A percentile compares a stretch with the other conserved stretches of the same genome.
These are phyloP conservation scores for Gypsophila paniculata DNA, from an alignment of 179 eudicot genomes.

Conservation along the genomic window DNA sequence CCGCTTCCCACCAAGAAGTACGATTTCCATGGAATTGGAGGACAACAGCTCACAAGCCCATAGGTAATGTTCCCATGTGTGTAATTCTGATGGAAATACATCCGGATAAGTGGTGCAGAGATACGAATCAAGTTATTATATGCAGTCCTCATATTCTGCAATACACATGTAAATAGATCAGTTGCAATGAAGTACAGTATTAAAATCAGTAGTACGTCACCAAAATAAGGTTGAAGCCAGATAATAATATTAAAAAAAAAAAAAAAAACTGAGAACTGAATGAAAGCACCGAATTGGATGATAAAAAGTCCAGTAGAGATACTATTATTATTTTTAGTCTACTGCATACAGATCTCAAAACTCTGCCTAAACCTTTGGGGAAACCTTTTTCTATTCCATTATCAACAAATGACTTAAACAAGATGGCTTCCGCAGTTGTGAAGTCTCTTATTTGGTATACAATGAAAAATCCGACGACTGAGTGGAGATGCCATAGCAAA, in stretches of 20 bases:
- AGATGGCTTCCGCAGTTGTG: not conserved
- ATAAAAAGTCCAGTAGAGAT: too few species aligned
- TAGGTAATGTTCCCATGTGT: constrained; percentile 78
- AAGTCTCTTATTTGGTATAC: not conserved
- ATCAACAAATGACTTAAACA: too few species aligned
- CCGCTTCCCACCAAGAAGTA: constrained; percentile 70
- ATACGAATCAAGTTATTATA: constrained; percentile 72
- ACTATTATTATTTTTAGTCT: too few species aligned
- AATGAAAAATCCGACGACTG: too few species aligned
- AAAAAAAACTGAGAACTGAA: too few species aligned
- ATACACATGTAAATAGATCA: constrained; percentile 18
- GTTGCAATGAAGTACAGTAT: not conserved
- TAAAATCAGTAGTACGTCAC: too few species aligned
- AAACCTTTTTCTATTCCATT: too few species aligned
- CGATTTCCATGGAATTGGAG: constrained; percentile 86
- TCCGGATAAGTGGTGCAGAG: constrained; percentile 53
- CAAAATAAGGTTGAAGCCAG: too few species aligned
- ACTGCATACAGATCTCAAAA: not conserved
- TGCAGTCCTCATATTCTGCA: constrained; percentile 78
- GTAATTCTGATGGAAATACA: constrained; percentile 63
- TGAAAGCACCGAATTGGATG: too few species aligned
- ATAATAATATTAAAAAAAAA: too few species aligned
- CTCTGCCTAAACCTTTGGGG: not conserved
- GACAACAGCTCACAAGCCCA: constrained; percentile 99
- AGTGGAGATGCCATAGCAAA: too few species aligned